These are phyloP conservation scores for Globisporangium acanthophoron DNA, from an alignment of 352 stramenopile genomes.

Conservation along the genomic window DNA sequence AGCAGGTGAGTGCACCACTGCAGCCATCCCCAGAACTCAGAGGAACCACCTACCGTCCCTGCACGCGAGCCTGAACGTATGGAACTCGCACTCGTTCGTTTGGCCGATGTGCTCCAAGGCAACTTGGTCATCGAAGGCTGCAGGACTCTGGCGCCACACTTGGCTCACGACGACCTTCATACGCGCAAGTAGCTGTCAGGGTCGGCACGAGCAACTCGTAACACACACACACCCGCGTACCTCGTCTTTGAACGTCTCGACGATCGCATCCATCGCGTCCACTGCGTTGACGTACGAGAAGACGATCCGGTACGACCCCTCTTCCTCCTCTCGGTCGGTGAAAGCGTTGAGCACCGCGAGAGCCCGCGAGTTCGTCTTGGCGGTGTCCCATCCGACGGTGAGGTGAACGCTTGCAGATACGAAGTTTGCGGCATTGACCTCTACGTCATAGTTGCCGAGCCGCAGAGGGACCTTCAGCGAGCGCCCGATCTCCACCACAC, in stretches of 20 bases:
- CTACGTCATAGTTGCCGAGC: conserved; percentile 32
- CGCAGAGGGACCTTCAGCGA: conserved; percentile 33
- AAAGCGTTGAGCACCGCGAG: conserved; percentile 35
- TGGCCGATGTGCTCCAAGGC: conserved; percentile 20
- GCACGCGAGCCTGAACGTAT: conserved; percentile 29
- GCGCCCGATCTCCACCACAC: conserved; percentile 15
- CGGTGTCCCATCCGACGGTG: conserved; percentile 31
- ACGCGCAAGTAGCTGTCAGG: too few relatives aligned
- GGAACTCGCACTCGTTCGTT: conserved; percentile 30
- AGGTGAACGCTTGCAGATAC: conserved; percentile 20
- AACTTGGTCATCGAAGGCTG: conserved; percentile 16
- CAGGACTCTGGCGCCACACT: conserved; percentile 15
- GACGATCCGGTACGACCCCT: conserved; percentile 30
- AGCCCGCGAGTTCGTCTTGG: conserved; percentile 17
- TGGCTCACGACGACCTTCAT: conserved; percentile 7
- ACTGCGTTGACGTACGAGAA: conserved; percentile 35
- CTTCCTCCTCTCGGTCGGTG: conserved; percentile 10
- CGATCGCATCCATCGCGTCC: conserved; percentile 32
- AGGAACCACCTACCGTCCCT: conserved; percentile 9
- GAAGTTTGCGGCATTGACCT: conserved; percentile 20
- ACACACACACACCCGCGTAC: conserved; percentile 9
- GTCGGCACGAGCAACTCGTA: too few relatives aligned
- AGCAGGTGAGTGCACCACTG: not conserved
- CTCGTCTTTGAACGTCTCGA: conserved; percentile 38
- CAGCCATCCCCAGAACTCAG: too few relatives aligned